Evolutionary conservation across 257 asterid genomes (phyloP).

Genomic region (Scutellaria minor): DNA sequence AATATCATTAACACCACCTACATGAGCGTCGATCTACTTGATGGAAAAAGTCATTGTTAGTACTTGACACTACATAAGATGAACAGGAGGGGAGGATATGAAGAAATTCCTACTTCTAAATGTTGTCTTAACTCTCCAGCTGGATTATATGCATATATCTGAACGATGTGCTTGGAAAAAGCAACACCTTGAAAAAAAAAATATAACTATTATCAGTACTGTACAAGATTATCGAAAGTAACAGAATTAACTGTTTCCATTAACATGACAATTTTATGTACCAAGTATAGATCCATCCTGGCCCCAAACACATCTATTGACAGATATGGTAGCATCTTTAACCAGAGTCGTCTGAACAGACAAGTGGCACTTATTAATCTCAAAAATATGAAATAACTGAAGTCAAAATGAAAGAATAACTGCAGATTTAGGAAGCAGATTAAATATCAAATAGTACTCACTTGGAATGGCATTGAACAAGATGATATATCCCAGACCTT

Average conservation of each 20-base stretch:
- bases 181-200: slow-evolving; percentile 68
- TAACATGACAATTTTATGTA: slow-evolving; percentile 39
- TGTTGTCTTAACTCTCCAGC: slow-evolving; percentile 81
- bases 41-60: slow-evolving; percentile 31
- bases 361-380: slow-evolving; percentile 31
- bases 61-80: slow-evolving; percentile 18
- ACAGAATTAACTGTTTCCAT: neutral
- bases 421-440: slow-evolving; percentile 25
- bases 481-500: slow-evolving; percentile 89
- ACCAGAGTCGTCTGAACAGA: slow-evolving; percentile 74
- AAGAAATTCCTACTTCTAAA: slow-evolving; percentile 61
- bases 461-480: slow-evolving; percentile 91
- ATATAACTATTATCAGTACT: slow-evolving; percentile 25
- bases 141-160: slow-evolving; percentile 74
- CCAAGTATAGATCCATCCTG: slow-evolving; percentile 95
- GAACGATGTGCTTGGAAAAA: slow-evolving; percentile 88
- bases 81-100: slow-evolving; percentile 1
- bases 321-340: slow-evolving; percentile 83
- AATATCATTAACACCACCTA: slow-evolving; percentile 93
- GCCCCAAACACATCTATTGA: slow-evolving; percentile 91
- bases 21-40: slow-evolving; percentile 90
- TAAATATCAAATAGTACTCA: slow-evolving; percentile 42
- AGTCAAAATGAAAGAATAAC: slow-evolving; percentile 19
- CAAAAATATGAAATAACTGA: neutral
- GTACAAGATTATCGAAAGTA: slow-evolving; percentile 7